These are phyloP conservation scores for Coprinopsis cinerea DNA, from an alignment of 768 basidiomycete genomes.

Conservation along the genomic window DNA sequence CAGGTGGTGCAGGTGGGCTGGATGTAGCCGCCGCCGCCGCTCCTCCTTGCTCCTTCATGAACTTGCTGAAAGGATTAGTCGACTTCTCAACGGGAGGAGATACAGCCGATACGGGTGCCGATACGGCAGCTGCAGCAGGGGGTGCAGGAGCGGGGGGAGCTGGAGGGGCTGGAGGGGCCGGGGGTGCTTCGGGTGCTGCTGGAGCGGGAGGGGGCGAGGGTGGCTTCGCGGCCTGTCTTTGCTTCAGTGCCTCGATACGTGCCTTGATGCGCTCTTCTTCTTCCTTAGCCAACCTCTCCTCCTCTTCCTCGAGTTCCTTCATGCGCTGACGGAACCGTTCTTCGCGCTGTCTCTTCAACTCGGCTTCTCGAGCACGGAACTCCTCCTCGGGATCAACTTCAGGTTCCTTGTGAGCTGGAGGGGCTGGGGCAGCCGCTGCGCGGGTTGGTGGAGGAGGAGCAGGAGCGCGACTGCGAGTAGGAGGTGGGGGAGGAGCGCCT, in stretches of 20 bases:
- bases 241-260: conserved; percentile 33
- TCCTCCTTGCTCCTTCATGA: conserved; percentile 46
- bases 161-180: conserved; percentile 29
- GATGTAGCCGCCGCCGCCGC: conserved; percentile 13
- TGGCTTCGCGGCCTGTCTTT: conserved; percentile 19
- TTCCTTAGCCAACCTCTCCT: conserved; percentile 22
- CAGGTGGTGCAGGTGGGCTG: conserved; percentile 26
- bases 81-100: conserved; percentile 44
- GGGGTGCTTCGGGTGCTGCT: conserved; percentile 18
- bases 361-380: conserved; percentile 63
- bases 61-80: conserved; percentile 77
- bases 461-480: conserved; percentile 17
- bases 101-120: conserved; percentile 14
- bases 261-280: conserved; percentile 36
- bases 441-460: conserved; percentile 19
- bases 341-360: conserved; percentile 64
- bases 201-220: conserved; percentile 29
- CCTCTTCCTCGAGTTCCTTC: conserved; percentile 45
- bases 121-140: conserved; percentile 21
- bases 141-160: conserved; percentile 30
- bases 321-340: conserved; percentile 62
- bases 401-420: conserved; percentile 27
- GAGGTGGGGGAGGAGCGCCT: conserved; percentile 32
- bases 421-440: conserved; percentile 17
- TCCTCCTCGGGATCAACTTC: conserved; percentile 77